A percentile compares a stretch with the other conserved stretches of the same genome.
phyloP scores from a whole-genome alignment of 345 rosid species.

The Kandelia obovata region DNA sequence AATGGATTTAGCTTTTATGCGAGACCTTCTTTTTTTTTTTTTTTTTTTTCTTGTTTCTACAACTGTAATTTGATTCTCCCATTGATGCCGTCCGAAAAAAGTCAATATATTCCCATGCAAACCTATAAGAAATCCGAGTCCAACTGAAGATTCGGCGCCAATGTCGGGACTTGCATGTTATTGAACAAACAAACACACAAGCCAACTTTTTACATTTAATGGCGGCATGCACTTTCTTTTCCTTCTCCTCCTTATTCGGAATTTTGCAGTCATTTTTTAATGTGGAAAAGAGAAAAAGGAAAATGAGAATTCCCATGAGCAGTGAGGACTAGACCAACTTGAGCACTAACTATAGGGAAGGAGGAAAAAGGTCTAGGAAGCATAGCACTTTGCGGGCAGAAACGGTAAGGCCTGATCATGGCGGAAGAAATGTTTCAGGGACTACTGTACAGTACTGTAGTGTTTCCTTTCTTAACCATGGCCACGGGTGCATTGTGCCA shows the following conservation, averaged over 20 bases:
- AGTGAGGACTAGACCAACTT: not conserved
- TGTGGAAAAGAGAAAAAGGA: not conserved
- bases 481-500: conserved; percentile 1
- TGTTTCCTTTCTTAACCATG: not conserved
- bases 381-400: not conserved
- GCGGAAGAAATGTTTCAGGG: not conserved
- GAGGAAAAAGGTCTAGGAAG: not conserved
- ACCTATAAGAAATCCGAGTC: not conserved
- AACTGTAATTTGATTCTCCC: no score
- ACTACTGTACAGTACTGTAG: not conserved
- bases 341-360: not conserved
- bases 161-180: conserved; percentile 30
- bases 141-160: conserved; percentile 27
- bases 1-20: no score
- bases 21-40: no score
- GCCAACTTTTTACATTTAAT: conserved; percentile 30
- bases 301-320: not conserved
- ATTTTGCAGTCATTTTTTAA: conserved; percentile 6
- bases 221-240: not conserved
- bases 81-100: not conserved
- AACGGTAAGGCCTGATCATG: not conserved
- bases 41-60: no score
- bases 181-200: conserved; percentile 12
- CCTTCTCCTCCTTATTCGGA: not conserved
- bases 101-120: not conserved